A percentile compares a stretch with the other conserved stretches of the same genome.
Conservation (phyloP, 805 yeast genomes). For the Maudiozyma pseudohumilis region DNA sequence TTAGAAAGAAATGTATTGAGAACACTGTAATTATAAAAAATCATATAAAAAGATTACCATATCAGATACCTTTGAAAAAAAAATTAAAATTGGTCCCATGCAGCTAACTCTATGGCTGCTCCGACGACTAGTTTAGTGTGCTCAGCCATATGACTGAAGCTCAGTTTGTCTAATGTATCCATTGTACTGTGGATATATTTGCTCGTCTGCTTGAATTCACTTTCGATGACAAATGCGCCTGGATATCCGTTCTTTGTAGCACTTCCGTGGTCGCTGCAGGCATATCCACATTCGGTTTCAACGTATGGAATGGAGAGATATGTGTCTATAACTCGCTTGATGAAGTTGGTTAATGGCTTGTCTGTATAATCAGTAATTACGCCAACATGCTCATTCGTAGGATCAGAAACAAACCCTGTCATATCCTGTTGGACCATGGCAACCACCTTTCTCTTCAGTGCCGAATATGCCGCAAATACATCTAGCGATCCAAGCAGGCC, state of each 20-base stretch:
- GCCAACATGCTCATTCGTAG: conserved; percentile 61
- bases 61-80: no score
- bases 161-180: conserved; percentile 76
- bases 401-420: conserved; percentile 66
- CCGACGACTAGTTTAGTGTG: conserved; percentile 73
- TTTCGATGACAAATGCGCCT: conserved; percentile 71
- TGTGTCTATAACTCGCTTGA: conserved; percentile 48
- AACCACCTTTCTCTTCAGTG: conserved; percentile 41
- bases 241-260: conserved; percentile 81
- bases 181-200: conserved; percentile 64
- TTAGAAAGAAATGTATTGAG: no score
- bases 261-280: conserved; percentile 88
- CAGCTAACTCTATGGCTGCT: conserved; percentile 56
- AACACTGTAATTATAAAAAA: no score
- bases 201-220: conserved; percentile 52
- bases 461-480: conserved; percentile 47
- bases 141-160: conserved; percentile 68
- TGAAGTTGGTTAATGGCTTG: conserved; percentile 43
- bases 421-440: conserved; percentile 93
- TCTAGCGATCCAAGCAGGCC: conserved; percentile 82
- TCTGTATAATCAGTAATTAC: conserved; percentile 64
- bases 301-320: conserved; percentile 62
- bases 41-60: no score
- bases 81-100: conserved; percentile 14
- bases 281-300: conserved; percentile 80